Evolutionary conservation across 2,329 filamentous ascomycete species (phyloP).

Genomic region (Pyrenophora seminiperda): DNA sequence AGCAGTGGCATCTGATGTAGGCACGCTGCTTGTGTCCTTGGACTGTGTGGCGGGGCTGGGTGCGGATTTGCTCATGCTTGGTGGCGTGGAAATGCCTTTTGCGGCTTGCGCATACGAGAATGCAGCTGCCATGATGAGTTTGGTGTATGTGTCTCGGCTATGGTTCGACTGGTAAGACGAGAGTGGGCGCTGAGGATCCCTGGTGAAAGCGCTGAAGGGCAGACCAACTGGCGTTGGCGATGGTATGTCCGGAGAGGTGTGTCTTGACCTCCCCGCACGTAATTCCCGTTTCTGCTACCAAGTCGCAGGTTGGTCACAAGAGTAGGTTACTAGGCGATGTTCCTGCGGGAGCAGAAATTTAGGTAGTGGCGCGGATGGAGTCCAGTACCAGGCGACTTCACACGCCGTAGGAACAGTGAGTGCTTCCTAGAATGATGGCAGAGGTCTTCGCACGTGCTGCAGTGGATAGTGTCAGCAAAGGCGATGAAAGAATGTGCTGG

Average conservation of each 20-base stretch:
- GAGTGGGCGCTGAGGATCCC: slow-evolving; percentile 35
- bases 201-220: slow-evolving; percentile 37
- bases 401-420: slow-evolving; percentile 11
- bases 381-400: slow-evolving; percentile 10
- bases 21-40: slow-evolving; percentile 43
- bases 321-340: neutral
- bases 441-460: slow-evolving; percentile 18
- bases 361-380: slow-evolving; percentile 6
- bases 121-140: slow-evolving; percentile 48
- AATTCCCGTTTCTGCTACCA: slow-evolving; percentile 27
- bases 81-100: slow-evolving; percentile 68
- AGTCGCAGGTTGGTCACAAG: slow-evolving; percentile 17
- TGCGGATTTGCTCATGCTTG: slow-evolving; percentile 52
- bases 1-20: slow-evolving; percentile 32
- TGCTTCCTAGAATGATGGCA: slow-evolving; percentile 10
- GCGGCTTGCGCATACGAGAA: slow-evolving; percentile 98
- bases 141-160: slow-evolving; percentile 11
- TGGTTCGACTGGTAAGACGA: slow-evolving; percentile 10
- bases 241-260: slow-evolving; percentile 50
- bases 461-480: slow-evolving; percentile 21
- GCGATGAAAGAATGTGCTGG: neutral
- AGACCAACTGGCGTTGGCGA: slow-evolving; percentile 38
- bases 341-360: slow-evolving; percentile 15
- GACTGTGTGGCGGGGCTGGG: slow-evolving; percentile 52
- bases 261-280: slow-evolving; percentile 49